phyloP scores from a whole-genome alignment of 2,329 filamentous ascomycete genomes.

The Aspergillus candidus region DNA sequence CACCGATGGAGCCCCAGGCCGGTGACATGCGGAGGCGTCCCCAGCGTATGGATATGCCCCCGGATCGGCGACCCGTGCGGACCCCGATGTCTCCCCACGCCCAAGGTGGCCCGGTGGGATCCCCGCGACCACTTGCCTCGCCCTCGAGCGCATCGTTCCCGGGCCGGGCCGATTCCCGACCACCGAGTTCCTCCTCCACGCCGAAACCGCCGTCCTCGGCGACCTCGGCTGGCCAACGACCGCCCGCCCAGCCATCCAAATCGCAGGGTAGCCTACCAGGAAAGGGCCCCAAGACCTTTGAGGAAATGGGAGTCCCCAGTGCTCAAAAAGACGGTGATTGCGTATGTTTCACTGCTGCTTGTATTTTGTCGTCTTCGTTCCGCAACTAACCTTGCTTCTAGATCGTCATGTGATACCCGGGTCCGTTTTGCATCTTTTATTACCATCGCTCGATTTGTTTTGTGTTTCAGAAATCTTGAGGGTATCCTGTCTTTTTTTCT shows the following conservation, averaged over 20 bases:
- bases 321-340: conserved; percentile 83
- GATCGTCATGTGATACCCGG: conserved; percentile 40
- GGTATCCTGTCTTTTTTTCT: conserved; percentile 3
- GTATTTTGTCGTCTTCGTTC: neutral
- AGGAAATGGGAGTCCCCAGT: conserved; percentile 92
- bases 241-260: conserved; percentile 26
- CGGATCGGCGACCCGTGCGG: conserved; percentile 27
- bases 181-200: conserved; percentile 35
- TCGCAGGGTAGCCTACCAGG: conserved; percentile 40
- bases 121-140: conserved; percentile 23
- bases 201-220: conserved; percentile 27
- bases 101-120: conserved; percentile 18
- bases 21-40: conserved; percentile 27
- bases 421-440: conserved; percentile 4
- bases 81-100: conserved; percentile 24
- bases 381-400: conserved; percentile 16
- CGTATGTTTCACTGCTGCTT: conserved; percentile 48
- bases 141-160: conserved; percentile 29
- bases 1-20: conserved; percentile 37
- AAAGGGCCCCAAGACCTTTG: conserved; percentile 90
- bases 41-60: conserved; percentile 20
- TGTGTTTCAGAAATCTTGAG: conserved; percentile 13
- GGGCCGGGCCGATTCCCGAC: conserved; percentile 28
- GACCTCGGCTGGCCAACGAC: conserved; percentile 32
- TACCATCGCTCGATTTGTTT: conserved; percentile 13